phyloP scores from a whole-genome alignment of 768 basidiomycete genomes.

The Dendrothele bispora region DNA sequence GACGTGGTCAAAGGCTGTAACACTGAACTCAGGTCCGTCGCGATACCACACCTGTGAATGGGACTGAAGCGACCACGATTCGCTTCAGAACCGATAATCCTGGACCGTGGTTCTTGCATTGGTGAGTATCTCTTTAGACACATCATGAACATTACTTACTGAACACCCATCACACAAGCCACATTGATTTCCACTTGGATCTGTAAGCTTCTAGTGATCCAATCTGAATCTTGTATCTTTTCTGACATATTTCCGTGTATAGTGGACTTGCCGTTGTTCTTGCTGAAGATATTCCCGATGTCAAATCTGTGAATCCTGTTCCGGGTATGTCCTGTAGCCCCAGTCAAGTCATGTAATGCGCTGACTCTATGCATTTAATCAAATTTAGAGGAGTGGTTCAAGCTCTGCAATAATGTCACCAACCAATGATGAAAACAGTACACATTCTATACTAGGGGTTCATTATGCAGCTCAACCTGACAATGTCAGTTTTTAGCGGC shows the following conservation, averaged over 20 bases:
- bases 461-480: too few relatives aligned
- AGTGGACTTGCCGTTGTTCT: conserved; percentile 17
- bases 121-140: conserved; percentile 8
- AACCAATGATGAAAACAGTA: too few relatives aligned
- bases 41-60: conserved; percentile 15
- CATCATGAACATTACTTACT: background rate
- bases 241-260: background rate
- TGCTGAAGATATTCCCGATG: conserved; percentile 14
- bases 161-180: conserved; percentile 8
- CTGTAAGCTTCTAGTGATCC: background rate
- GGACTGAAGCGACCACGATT: conserved; percentile 20
- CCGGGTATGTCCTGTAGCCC: conserved; percentile 5
- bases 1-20: too few relatives aligned
- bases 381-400: too few relatives aligned
- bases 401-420: too few relatives aligned
- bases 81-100: conserved; percentile 15
- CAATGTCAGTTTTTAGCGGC: too few relatives aligned
- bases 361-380: too few relatives aligned
- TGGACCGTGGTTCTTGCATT: conserved; percentile 17
- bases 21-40: conserved; percentile 27
- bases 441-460: too few relatives aligned
- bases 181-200: conserved; percentile 33
- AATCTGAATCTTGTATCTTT: background rate
- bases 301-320: background rate
- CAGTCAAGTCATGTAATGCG: too few relatives aligned